Percentiles rank a stretch among this genome's conserved stretches.
Evolutionary conservation across 345 rosid genomes (phyloP).

Genomic region (Syzygium grande): DNA sequence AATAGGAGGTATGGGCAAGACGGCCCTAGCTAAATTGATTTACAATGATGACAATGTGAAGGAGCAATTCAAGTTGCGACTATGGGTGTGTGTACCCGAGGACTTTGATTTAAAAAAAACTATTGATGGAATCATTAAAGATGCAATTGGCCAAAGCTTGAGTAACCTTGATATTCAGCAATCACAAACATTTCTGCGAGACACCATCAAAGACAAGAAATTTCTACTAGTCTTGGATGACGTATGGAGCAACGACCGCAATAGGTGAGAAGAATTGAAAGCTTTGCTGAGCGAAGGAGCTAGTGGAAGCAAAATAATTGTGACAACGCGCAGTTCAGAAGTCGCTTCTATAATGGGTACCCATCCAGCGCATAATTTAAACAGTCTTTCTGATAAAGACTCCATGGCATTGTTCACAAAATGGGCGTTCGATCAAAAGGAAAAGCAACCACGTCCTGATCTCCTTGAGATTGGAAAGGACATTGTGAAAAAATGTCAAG

Average conservation of each 20-base stretch:
- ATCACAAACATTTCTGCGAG: not conserved
- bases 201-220: not conserved
- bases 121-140: not conserved
- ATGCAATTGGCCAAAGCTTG: not conserved
- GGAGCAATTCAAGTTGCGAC: accelerated
- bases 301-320: too few relatives aligned
- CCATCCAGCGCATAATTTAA: too few relatives aligned
- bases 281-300: too few relatives aligned
- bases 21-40: not conserved
- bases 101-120: not conserved
- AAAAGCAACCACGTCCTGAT: not conserved
- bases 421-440: not conserved
- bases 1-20: not conserved
- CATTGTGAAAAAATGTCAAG: not conserved
- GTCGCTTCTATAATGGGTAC: too few relatives aligned
- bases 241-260: not conserved
- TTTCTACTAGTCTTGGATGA: not conserved
- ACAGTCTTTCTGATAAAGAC: too few relatives aligned
- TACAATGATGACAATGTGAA: not conserved
- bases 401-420: not conserved
- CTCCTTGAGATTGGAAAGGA: not conserved
- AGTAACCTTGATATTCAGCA: not conserved
- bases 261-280: too few relatives aligned
- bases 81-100: not conserved
- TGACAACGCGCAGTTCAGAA: too few relatives aligned